Evolutionary conservation across 306 rosid genomes (phyloP).

Genomic region (Hippophae gyantsensis): DNA sequence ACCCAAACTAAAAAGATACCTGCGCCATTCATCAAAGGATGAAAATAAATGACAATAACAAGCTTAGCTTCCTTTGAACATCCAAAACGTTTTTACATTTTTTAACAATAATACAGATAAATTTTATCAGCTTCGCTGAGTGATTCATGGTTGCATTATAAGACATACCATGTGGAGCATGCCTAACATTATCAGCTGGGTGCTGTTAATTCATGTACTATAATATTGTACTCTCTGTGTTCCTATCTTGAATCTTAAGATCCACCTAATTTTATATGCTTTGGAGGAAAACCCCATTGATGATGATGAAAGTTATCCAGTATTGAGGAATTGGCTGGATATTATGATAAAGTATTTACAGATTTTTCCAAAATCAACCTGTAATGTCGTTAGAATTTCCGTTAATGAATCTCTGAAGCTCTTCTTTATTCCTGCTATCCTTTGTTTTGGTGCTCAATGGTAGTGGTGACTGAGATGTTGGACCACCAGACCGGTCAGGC

Average conservation of each 20-base stretch:
- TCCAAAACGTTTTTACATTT: not conserved
- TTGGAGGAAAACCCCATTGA: slow-evolving; percentile 1
- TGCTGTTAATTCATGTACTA: slow-evolving; percentile 12
- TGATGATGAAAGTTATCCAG: slow-evolving; percentile 3
- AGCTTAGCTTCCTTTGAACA: not conserved
- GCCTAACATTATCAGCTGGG: slow-evolving; percentile 28
- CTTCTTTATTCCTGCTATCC: slow-evolving; percentile 33
- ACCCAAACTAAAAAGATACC: not conserved
- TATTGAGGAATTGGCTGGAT: not conserved
- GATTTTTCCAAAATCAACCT: slow-evolving; percentile 17
- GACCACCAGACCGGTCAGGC: slow-evolving; percentile 36
- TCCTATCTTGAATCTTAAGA: slow-evolving; percentile 7
- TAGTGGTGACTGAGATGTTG: slow-evolving; percentile 18
- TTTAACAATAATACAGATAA: not conserved
- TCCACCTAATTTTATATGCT: slow-evolving; percentile 3
- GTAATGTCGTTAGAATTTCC: slow-evolving; percentile 24
- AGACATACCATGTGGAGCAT: slow-evolving; percentile 8
- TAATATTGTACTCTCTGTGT: not conserved
- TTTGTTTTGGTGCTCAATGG: slow-evolving; percentile 30
- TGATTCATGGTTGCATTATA: not conserved
- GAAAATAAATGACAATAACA: not conserved
- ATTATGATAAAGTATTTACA: slow-evolving; percentile 4
- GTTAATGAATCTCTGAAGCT: slow-evolving; percentile 22
- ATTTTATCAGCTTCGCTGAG: slow-evolving; percentile 7
- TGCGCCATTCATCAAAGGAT: not conserved